phyloP scores from a whole-genome alignment of 2,329 filamentous ascomycete species.

The Lachnum nothofagi region DNA sequence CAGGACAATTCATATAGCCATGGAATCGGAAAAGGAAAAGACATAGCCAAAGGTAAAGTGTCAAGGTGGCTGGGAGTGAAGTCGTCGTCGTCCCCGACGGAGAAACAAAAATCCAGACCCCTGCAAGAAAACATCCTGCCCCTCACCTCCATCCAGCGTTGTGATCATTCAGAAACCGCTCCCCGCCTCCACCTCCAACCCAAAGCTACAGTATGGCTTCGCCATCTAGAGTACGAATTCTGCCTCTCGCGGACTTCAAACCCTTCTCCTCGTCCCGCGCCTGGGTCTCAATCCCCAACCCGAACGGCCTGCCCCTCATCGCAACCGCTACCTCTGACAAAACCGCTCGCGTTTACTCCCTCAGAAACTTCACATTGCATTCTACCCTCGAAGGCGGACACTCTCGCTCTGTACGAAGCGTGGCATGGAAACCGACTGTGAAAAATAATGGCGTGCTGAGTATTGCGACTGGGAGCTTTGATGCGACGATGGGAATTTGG shows the following conservation, averaged over 20 bases:
- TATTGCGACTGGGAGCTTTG: conserved; percentile 88
- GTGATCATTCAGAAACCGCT: not conserved
- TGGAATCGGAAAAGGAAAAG: not conserved
- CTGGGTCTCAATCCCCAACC: conserved; percentile 83
- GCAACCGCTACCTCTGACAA: conserved; percentile 85
- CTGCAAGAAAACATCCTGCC: not conserved
- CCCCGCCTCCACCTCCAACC: not conserved
- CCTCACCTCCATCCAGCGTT: not conserved
- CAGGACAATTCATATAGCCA: not conserved
- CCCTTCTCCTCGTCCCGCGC: conserved; percentile 63
- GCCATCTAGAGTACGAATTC: conserved; percentile 4
- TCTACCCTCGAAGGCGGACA: conserved; percentile 81
- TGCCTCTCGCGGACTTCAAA: conserved; percentile 30
- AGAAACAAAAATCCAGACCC: not conserved
- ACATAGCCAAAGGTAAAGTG: too few relatives aligned
- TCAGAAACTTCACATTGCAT: conserved; percentile 73
- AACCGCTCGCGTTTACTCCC: conserved; percentile 82
- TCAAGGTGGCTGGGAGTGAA: too few relatives aligned
- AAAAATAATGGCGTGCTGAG: conserved; percentile 60
- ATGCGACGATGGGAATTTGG: conserved; percentile 85
- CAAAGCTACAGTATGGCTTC: not conserved
- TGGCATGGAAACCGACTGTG: conserved; percentile 78
- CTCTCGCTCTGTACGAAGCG: conserved; percentile 78
- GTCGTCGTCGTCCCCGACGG: too few relatives aligned
- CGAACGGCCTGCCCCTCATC: conserved; percentile 71